phyloP scores from a whole-genome alignment of 73 alveolate genomes.

The Stentor roeselii region DNA sequence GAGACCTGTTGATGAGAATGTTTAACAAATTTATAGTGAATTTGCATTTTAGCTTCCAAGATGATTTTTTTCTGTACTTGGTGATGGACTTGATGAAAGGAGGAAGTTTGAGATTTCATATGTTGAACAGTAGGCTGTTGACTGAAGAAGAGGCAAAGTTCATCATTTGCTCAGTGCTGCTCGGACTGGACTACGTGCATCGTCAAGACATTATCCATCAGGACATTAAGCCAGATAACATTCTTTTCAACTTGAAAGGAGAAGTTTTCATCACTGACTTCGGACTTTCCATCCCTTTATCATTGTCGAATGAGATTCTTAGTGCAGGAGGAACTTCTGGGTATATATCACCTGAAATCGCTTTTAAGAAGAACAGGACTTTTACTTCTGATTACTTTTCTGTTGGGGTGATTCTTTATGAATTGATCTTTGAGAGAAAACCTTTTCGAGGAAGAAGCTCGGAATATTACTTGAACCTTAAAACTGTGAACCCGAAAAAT shows the following conservation, averaged over 20 bases:
- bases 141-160: neutral
- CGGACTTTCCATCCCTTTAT: neutral
- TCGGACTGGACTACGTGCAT: neutral
- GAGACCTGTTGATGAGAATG: too few species aligned
- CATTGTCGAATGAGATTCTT: neutral
- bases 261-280: neutral
- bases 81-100: neutral
- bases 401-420: neutral
- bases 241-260: neutral
- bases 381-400: neutral
- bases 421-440: neutral
- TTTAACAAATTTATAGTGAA: too few species aligned
- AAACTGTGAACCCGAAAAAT: too few species aligned
- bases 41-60: too few species aligned
- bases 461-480: neutral
- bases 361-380: too few species aligned
- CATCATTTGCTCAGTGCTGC: too few species aligned
- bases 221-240: neutral
- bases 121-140: neutral
- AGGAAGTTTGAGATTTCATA: neutral
- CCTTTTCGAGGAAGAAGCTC: neutral
- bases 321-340: neutral
- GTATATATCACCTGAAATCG: neutral
- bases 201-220: neutral
- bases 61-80: too few species aligned